These are phyloP conservation scores for Tricharina praecox DNA, from an alignment of 495 filamentous ascomycete species.

Conservation along the genomic window DNA sequence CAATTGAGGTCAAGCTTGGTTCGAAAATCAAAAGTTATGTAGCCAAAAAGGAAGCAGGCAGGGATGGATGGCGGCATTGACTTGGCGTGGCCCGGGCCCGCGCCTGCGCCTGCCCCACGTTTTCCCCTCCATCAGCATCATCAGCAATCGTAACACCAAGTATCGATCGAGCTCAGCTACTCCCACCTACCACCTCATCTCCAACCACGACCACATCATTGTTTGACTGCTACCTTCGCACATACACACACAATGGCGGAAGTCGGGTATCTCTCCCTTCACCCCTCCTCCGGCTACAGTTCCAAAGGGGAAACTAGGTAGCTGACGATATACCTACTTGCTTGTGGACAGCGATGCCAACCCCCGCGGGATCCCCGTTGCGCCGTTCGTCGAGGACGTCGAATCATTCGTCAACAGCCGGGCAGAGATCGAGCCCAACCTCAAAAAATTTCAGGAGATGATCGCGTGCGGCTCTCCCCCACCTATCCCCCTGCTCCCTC, in stretches of 20 bases:
- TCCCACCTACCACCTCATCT: background rate
- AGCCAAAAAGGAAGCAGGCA: too few species aligned
- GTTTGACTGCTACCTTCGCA: too few species aligned
- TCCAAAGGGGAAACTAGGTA: background rate
- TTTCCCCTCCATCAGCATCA: background rate
- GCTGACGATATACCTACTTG: background rate
- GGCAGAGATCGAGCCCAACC: slow-evolving; percentile 70
- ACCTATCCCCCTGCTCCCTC: background rate
- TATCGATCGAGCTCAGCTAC: too few species aligned
- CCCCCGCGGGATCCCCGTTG: slow-evolving; percentile 80
- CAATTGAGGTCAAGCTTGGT: too few species aligned
- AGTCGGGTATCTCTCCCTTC: background rate
- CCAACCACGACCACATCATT: too few species aligned
- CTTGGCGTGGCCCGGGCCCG: too few species aligned
- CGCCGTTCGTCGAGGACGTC: slow-evolving; percentile 92
- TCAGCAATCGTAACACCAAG: background rate
- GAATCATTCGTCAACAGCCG: slow-evolving; percentile 82
- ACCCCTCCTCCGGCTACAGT: too few species aligned
- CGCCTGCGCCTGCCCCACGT: background rate
- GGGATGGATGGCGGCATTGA: too few species aligned
- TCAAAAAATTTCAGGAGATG: slow-evolving; percentile 96
- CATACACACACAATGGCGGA: background rate
- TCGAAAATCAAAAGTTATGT: too few species aligned
- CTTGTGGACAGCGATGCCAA: slow-evolving; percentile 42
- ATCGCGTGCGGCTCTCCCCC: slow-evolving; percentile 48